A percentile compares a stretch with the other conserved stretches of the same genome.
These are phyloP conservation scores for Craterostigma plantagineum DNA, from an alignment of 257 asterid genomes.

Conservation along the genomic window DNA sequence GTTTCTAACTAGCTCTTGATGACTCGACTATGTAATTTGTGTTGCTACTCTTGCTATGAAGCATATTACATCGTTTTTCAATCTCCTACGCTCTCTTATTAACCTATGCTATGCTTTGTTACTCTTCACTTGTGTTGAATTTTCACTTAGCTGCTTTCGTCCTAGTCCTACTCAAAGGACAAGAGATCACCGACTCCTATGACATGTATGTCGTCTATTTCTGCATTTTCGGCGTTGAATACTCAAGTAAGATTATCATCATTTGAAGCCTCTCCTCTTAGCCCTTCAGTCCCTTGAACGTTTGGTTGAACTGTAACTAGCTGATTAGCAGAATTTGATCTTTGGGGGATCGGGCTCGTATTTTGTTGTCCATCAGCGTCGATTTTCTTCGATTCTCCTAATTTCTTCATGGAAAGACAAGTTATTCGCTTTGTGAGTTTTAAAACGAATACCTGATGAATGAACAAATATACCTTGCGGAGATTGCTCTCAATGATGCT, in stretches of 20 bases:
- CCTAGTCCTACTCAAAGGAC: slow-evolving; percentile 22
- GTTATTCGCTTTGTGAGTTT: slow-evolving; percentile 1
- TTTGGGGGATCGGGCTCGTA: slow-evolving; percentile 13
- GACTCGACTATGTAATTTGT: no score
- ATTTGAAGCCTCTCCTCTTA: slow-evolving; percentile 18
- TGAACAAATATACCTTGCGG: slow-evolving; percentile 23
- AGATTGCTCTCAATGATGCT: slow-evolving; percentile 38
- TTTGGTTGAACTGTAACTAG: slow-evolving; percentile 50
- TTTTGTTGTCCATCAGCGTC: slow-evolving; percentile 28
- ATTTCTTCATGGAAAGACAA: slow-evolving; percentile 20
- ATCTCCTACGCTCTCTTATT: no score
- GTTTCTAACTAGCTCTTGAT: no score
- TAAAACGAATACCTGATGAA: not conserved
- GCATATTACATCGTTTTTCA: no score
- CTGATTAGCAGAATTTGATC: slow-evolving; percentile 29
- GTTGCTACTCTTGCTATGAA: no score
- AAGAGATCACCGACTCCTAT: slow-evolving; percentile 76
- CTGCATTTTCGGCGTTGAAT: slow-evolving; percentile 52
- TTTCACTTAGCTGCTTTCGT: slow-evolving; percentile 12
- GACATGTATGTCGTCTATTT: slow-evolving; percentile 57
- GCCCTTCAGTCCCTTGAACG: slow-evolving; percentile 9
- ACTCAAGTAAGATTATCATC: slow-evolving; percentile 35
- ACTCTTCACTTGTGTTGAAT: no score
- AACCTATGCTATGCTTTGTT: no score
- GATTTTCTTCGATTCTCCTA: slow-evolving; percentile 25